Percentiles rank a stretch among this genome's conserved stretches.
These are phyloP conservation scores for Solanum gandarillasii DNA, from an alignment of 257 asterid genomes.

Conservation along the genomic window DNA sequence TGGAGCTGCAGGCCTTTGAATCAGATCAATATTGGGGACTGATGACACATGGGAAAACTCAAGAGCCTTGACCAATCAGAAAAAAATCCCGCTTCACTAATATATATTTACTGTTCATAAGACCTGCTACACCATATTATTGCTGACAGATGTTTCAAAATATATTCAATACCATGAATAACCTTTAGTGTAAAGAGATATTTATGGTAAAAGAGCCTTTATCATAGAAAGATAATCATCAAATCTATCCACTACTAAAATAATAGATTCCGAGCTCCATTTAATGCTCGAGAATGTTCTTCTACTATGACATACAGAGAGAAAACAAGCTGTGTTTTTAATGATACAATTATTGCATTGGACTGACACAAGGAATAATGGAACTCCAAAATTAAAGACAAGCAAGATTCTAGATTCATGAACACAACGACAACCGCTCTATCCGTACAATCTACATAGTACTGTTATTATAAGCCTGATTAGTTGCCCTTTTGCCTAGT, in stretches of 20 bases:
- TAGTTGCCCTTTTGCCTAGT: not conserved
- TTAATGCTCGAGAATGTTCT: not conserved
- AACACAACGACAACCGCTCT: not conserved
- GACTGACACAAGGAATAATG: not conserved
- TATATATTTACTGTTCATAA: not conserved
- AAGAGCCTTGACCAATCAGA: not conserved
- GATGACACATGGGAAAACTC: not conserved
- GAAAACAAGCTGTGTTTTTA: not conserved
- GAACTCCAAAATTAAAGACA: not conserved
- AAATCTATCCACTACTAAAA: not conserved
- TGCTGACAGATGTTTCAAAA: not conserved
- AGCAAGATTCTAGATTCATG: not conserved
- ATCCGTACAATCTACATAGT: not conserved
- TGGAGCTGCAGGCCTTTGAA: not conserved
- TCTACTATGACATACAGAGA: not conserved
- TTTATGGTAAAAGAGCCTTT: not conserved
- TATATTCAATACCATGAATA: not conserved
- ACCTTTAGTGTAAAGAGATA: not conserved
- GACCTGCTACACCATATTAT: not conserved
- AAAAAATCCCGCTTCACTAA: not conserved
- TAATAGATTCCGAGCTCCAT: not conserved
- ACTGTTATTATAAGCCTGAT: not conserved
- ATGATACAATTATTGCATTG: not conserved
- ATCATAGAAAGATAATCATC: not conserved
- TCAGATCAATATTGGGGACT: not conserved